These are phyloP conservation scores for Penicillium corylophilum DNA, from an alignment of 2,329 filamentous ascomycete genomes.

Conservation along the genomic window DNA sequence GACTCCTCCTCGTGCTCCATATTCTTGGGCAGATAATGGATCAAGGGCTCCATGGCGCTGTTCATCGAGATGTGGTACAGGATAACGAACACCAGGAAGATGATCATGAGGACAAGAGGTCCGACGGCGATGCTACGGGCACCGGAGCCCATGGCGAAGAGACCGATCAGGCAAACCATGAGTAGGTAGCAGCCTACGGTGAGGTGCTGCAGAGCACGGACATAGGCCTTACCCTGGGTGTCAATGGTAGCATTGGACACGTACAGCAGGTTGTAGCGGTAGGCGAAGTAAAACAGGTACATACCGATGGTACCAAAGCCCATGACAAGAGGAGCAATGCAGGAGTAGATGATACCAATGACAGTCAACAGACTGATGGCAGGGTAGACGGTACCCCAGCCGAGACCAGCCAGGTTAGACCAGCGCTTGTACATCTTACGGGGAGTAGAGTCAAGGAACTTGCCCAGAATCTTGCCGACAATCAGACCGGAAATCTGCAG, in stretches of 20 bases:
- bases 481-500: slow-evolving; percentile 73
- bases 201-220: slow-evolving; percentile 82
- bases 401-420: slow-evolving; percentile 69
- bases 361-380: slow-evolving; percentile 78
- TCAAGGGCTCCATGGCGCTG: slow-evolving; percentile 69
- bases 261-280: slow-evolving; percentile 87
- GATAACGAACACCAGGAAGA: slow-evolving; percentile 71
- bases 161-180: slow-evolving; percentile 77
- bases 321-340: slow-evolving; percentile 81
- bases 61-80: slow-evolving; percentile 74
- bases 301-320: slow-evolving; percentile 79
- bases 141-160: slow-evolving; percentile 70
- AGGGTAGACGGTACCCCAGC: slow-evolving; percentile 82
- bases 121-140: slow-evolving; percentile 63
- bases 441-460: slow-evolving; percentile 72
- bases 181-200: slow-evolving; percentile 81
- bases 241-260: slow-evolving; percentile 80
- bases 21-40: slow-evolving; percentile 78
- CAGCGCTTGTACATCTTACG: slow-evolving; percentile 77
- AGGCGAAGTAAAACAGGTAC: slow-evolving; percentile 79
- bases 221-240: slow-evolving; percentile 83
- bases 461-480: slow-evolving; percentile 71
- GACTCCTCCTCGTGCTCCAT: slow-evolving; percentile 59
- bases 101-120: slow-evolving; percentile 72
- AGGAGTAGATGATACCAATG: slow-evolving; percentile 79